These are phyloP conservation scores for Aspergillus incahuasiensis DNA, from an alignment of 495 filamentous ascomycete genomes.

Conservation along the genomic window DNA sequence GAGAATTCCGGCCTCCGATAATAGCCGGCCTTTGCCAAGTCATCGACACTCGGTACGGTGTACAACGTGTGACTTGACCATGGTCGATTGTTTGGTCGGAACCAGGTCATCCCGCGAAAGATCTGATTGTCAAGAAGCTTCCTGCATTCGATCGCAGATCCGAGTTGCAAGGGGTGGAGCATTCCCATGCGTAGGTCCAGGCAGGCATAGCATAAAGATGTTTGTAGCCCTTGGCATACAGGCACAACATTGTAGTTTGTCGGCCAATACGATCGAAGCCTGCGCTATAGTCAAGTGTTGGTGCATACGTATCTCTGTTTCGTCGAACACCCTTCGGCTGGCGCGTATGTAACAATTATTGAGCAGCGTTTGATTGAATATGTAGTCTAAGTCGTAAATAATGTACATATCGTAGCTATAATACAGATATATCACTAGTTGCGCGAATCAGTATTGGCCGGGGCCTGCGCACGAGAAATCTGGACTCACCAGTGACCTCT, in stretches of 20 bases:
- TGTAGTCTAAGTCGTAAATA: conserved; percentile 10
- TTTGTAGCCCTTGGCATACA: background rate
- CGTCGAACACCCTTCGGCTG: background rate
- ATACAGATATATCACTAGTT: conserved; percentile 6
- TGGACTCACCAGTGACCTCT: conserved; percentile 7
- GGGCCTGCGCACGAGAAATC: background rate
- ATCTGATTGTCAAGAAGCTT: background rate
- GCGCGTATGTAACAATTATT: background rate
- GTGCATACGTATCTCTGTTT: background rate
- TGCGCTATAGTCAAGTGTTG: background rate
- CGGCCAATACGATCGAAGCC: background rate
- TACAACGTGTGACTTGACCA: background rate
- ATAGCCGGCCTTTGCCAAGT: conserved; percentile 30
- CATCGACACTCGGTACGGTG: background rate
- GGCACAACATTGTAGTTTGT: background rate
- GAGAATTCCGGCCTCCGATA: conserved; percentile 43
- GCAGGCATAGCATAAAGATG: too few species aligned
- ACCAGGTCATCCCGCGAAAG: background rate
- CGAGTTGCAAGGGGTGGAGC: too few species aligned
- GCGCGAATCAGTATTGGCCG: background rate
- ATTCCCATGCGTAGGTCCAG: too few species aligned
- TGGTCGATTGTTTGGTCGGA: background rate
- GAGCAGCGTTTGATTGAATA: background rate
- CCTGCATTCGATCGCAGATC: background rate
- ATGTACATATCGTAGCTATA: conserved; percentile 21